phyloP scores from a whole-genome alignment of 2,329 filamentous ascomycete species.

The Pseudogymnoascus sp. region DNA sequence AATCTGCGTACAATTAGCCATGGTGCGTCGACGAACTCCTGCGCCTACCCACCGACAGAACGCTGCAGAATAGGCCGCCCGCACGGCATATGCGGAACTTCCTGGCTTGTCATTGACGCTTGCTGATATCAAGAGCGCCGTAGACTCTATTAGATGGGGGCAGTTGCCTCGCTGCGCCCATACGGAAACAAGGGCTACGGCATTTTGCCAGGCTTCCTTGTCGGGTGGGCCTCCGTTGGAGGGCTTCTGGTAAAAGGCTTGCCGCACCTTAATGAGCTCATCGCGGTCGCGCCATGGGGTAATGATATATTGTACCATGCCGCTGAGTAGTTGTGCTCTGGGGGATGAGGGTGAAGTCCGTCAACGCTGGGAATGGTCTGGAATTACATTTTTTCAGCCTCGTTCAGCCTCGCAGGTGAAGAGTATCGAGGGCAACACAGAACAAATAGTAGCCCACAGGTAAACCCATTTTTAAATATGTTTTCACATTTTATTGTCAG shows the following conservation, averaged over 20 bases:
- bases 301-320: conserved; percentile 64
- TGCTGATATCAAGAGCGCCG: conserved; percentile 63
- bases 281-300: conserved; percentile 62
- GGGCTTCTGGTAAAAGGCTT: conserved; percentile 47
- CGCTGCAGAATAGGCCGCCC: conserved; percentile 64
- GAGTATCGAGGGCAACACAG: background rate
- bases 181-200: conserved; percentile 52
- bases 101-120: conserved; percentile 50
- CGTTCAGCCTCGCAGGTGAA: background rate
- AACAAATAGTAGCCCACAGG: background rate
- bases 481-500: background rate
- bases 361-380: background rate
- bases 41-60: conserved; percentile 55
- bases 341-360: background rate
- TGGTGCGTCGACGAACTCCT: background rate
- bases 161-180: conserved; percentile 68
- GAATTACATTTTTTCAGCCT: conserved; percentile 5
- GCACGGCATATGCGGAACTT: conserved; percentile 44
- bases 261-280: conserved; percentile 58
- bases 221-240: background rate
- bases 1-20: conserved; percentile 43
- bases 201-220: conserved; percentile 30
- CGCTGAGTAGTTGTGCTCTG: background rate
- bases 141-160: conserved; percentile 72
- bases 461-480: background rate